These are phyloP conservation scores for Lathyrus aphaca DNA, from an alignment of 306 rosid species.

Conservation along the genomic window DNA sequence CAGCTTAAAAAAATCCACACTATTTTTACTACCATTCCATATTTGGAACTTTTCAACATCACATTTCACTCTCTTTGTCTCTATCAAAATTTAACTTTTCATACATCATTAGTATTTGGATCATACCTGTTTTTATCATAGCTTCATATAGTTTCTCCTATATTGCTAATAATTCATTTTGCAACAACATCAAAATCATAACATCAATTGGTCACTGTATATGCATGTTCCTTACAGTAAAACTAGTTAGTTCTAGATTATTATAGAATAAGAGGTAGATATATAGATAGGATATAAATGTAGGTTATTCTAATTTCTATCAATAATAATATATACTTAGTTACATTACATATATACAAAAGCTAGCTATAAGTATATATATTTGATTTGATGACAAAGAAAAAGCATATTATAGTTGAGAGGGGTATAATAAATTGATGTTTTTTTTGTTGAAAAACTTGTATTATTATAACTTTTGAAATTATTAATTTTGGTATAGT, in stretches of 20 bases:
- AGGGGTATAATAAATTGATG: background rate
- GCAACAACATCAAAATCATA: constrained; percentile 15
- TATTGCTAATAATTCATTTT: constrained; percentile 17
- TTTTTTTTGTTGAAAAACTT: too few relatives aligned
- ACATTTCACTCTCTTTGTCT: background rate
- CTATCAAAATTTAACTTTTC: constrained; percentile 12
- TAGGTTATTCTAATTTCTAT: constrained; percentile 18
- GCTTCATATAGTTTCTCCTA: constrained; percentile 36
- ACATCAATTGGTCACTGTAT: constrained; percentile 34
- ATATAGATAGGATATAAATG: constrained; percentile 11
- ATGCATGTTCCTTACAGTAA: constrained; percentile 15
- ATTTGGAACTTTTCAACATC: constrained; percentile 36
- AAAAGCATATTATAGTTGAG: constrained; percentile 22
- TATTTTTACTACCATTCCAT: constrained; percentile 25
- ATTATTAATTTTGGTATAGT: too few relatives aligned
- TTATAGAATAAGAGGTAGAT: constrained; percentile 34
- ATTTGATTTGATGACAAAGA: constrained; percentile 6
- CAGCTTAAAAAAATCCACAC: constrained; percentile 31
- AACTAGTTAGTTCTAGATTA: constrained; percentile 30
- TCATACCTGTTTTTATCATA: constrained; percentile 19
- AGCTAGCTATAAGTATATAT: constrained; percentile 3
- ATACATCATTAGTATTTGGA: constrained; percentile 16
- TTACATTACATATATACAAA: too few relatives aligned
- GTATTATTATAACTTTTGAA: too few relatives aligned
- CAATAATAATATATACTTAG: background rate